Evolutionary conservation across 2,329 filamentous ascomycete species (phyloP).

Genomic region (Penicillium aurantiogriseum): DNA sequence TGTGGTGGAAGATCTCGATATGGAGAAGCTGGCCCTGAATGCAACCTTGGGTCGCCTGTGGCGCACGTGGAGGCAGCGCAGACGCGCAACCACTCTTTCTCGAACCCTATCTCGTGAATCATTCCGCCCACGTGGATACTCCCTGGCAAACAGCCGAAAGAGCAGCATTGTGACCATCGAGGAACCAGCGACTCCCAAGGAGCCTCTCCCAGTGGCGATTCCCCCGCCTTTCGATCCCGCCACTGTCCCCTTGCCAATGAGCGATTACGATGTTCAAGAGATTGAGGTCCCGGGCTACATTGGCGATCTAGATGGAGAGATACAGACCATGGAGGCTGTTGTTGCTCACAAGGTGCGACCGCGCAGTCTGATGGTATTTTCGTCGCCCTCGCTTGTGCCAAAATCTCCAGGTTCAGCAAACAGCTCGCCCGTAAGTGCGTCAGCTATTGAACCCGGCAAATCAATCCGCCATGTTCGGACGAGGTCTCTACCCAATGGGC

Average conservation of each 20-base stretch:
- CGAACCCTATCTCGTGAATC: slow-evolving; percentile 45
- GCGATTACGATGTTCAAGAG: slow-evolving; percentile 51
- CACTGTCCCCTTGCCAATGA: slow-evolving; percentile 32
- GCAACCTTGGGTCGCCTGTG: slow-evolving; percentile 84
- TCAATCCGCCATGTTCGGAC: slow-evolving; percentile 42
- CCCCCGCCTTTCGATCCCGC: slow-evolving; percentile 30
- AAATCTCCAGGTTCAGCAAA: slow-evolving; percentile 28
- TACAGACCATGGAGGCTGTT: slow-evolving; percentile 37
- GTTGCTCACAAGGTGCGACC: slow-evolving; percentile 45
- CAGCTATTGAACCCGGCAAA: slow-evolving; percentile 26
- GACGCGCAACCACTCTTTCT: slow-evolving; percentile 36
- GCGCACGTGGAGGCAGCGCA: slow-evolving; percentile 89
- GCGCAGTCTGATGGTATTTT: slow-evolving; percentile 44
- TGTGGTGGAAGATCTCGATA: slow-evolving; percentile 84
- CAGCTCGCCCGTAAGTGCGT: slow-evolving; percentile 27
- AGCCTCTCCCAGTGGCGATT: slow-evolving; percentile 11
- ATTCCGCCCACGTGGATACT: slow-evolving; percentile 32
- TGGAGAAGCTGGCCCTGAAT: slow-evolving; percentile 90
- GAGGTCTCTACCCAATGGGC: slow-evolving; percentile 50
- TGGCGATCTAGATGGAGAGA: slow-evolving; percentile 59
- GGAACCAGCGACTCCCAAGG: slow-evolving; percentile 24
- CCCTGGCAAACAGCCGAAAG: slow-evolving; percentile 35
- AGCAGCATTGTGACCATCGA: slow-evolving; percentile 40
- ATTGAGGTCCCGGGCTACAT: slow-evolving; percentile 75
- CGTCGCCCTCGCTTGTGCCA: slow-evolving; percentile 29